Evolutionary conservation across 2,329 filamentous ascomycete species (phyloP).

Genomic region (Aureobasidium sp.): DNA sequence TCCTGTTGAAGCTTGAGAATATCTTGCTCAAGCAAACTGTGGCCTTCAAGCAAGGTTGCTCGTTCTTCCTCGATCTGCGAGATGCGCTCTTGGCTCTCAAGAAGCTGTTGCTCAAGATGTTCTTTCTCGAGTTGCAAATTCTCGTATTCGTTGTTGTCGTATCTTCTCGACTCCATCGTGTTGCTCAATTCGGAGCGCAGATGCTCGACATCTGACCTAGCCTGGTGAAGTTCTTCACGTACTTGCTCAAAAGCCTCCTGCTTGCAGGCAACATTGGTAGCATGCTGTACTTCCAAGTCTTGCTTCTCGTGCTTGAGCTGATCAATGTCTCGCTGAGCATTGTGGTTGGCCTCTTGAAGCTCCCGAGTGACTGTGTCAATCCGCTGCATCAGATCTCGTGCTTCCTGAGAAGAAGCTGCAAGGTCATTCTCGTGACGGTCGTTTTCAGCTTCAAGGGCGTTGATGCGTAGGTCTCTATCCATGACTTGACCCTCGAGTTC

Average conservation of each 20-base stretch:
- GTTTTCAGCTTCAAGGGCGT: slow-evolving; percentile 36
- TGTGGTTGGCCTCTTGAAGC: slow-evolving; percentile 31
- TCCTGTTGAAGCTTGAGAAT: slow-evolving; percentile 3
- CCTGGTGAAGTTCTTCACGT: slow-evolving; percentile 29
- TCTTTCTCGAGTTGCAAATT: background rate
- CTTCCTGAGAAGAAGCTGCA: slow-evolving; percentile 32
- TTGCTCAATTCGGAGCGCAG: slow-evolving; percentile 13
- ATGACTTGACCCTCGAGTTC: slow-evolving; percentile 33
- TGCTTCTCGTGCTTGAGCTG: slow-evolving; percentile 35
- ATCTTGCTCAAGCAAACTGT: slow-evolving; percentile 10
- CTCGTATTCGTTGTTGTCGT: background rate
- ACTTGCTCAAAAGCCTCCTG: slow-evolving; percentile 40
- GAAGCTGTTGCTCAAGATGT: slow-evolving; percentile 6
- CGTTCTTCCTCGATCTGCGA: background rate
- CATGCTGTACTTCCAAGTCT: slow-evolving; percentile 38
- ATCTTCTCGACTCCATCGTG: background rate
- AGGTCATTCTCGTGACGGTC: slow-evolving; percentile 32
- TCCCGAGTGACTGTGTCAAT: slow-evolving; percentile 30
- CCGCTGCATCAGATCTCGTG: slow-evolving; percentile 30
- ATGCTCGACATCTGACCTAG: slow-evolving; percentile 15
- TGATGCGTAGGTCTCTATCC: slow-evolving; percentile 31
- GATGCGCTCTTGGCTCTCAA: background rate
- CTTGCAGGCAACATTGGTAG: slow-evolving; percentile 37
- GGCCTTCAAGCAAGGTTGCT: background rate
- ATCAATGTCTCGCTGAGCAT: slow-evolving; percentile 34